Evolutionary conservation across 179 eudicot genomes (phyloP).

Genomic region (Beta lomatogona): DNA sequence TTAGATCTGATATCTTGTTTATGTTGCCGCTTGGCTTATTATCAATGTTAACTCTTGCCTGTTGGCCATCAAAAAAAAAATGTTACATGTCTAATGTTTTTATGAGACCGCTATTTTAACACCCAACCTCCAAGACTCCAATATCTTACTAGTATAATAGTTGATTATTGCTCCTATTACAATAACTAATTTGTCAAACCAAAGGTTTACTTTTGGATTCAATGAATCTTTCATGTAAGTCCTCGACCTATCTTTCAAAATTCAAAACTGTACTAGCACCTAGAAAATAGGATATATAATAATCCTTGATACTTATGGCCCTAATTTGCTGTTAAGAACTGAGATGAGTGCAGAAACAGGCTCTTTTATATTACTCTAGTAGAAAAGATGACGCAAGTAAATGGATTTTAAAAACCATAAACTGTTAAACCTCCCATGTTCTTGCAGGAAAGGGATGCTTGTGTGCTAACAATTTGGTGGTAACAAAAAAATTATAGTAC

Average conservation of each 20-base stretch:
- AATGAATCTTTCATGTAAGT: not conserved
- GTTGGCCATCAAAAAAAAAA: too few species aligned
- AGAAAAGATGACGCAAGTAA: slow-evolving; percentile 10
- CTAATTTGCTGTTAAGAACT: not conserved
- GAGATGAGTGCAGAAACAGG: not conserved
- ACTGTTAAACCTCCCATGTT: slow-evolving; percentile 10
- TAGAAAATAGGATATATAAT: not conserved
- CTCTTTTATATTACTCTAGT: not conserved
- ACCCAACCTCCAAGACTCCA: too few species aligned
- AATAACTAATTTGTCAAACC: too few species aligned
- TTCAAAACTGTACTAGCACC: slow-evolving; percentile 6
- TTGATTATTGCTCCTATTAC: too few species aligned
- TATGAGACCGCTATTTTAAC: too few species aligned
- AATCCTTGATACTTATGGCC: not conserved
- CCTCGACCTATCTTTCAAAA: not conserved
- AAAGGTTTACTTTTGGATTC: too few species aligned
- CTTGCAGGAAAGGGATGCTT: not conserved
- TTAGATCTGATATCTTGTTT: too few species aligned
- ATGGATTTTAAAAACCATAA: not conserved
- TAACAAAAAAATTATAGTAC: not conserved
- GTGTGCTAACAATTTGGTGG: not conserved
- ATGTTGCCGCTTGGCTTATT: too few species aligned
- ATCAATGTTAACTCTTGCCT: too few species aligned
- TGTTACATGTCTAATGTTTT: too few species aligned
- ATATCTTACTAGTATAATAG: too few species aligned